These are phyloP conservation scores for Leucocoprinus sp. DNA, from an alignment of 768 basidiomycete species.

Conservation along the genomic window DNA sequence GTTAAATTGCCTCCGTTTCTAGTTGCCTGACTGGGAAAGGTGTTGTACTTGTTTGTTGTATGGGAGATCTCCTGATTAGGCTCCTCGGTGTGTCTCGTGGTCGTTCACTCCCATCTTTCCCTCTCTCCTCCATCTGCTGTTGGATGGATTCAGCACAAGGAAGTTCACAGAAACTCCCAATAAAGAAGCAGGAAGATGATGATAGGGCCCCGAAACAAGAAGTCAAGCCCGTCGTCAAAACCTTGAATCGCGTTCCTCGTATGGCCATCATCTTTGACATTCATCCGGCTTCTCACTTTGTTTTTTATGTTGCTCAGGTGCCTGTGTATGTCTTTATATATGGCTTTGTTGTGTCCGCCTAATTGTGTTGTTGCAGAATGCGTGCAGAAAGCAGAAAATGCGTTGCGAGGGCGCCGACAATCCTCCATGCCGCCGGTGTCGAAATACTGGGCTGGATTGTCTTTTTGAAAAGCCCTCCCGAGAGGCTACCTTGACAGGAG, in stretches of 20 bases:
- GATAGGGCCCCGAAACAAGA: constrained; percentile 53
- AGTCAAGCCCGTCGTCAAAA: constrained; percentile 64
- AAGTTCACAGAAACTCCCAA: constrained; percentile 24
- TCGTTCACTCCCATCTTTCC: constrained; percentile 10
- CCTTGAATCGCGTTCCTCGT: constrained; percentile 84
- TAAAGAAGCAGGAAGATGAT: constrained; percentile 62
- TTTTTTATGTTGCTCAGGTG: constrained; percentile 40
- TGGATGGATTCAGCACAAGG: constrained; percentile 25
- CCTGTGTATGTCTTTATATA: constrained; percentile 50
- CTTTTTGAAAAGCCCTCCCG: constrained; percentile 90
- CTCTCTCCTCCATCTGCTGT: constrained; percentile 14
- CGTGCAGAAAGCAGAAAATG: constrained; percentile 96
- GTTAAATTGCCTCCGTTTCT: no score
- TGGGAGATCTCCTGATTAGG: constrained; percentile 14
- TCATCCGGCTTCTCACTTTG: constrained; percentile 13
- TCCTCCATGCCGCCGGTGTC: constrained; percentile 92
- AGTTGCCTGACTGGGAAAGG: neutral
- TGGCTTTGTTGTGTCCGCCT: constrained; percentile 7
- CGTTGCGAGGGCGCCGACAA: constrained; percentile 94
- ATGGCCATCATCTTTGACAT: constrained; percentile 26
- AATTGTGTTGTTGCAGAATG: constrained; percentile 51
- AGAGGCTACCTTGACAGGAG: constrained; percentile 80
- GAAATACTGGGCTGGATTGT: constrained; percentile 84
- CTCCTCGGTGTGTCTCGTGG: constrained; percentile 16
- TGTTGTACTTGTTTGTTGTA: constrained; percentile 13